Conservation (phyloP, 1,139 yeast genomes). For the Candida sp. region DNA sequence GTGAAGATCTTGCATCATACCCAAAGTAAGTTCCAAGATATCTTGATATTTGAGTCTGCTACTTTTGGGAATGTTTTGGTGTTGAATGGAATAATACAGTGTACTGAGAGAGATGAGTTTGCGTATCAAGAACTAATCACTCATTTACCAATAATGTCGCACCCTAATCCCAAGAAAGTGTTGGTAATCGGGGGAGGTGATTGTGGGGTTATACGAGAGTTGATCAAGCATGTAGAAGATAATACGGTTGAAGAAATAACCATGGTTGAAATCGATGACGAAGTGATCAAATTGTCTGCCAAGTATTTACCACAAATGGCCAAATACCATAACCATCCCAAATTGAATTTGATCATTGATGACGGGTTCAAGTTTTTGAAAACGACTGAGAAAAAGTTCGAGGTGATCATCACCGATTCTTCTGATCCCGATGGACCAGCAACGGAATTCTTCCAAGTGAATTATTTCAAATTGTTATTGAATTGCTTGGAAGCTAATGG, state of each 20-base stretch:
- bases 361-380: conserved; percentile 87
- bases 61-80: conserved; percentile 84
- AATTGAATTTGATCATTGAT: conserved; percentile 69
- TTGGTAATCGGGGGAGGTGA: conserved; percentile 94
- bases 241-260: conserved; percentile 64
- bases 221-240: conserved; percentile 62
- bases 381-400: conserved; percentile 47
- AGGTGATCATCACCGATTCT: conserved; percentile 91
- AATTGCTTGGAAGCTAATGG: conserved; percentile 72
- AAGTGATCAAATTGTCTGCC: conserved; percentile 73
- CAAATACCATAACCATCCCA: conserved; percentile 63
- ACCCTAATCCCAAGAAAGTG: conserved; percentile 68
- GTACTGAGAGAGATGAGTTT: conserved; percentile 86
- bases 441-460: conserved; percentile 82
- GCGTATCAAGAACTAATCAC: conserved; percentile 90
- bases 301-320: conserved; percentile 83
- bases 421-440: conserved; percentile 99
- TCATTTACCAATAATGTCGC: conserved; percentile 75
- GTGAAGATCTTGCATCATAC: conserved; percentile 32
- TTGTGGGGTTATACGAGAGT: conserved; percentile 87
- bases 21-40: conserved; percentile 38
- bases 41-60: conserved; percentile 69
- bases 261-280: conserved; percentile 88
- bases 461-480: conserved; percentile 70
- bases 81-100: conserved; percentile 83